Percentiles rank a stretch among this genome's conserved stretches.
These are phyloP conservation scores for Erodium texanum DNA, from an alignment of 441 rosid species.

Conservation along the genomic window DNA sequence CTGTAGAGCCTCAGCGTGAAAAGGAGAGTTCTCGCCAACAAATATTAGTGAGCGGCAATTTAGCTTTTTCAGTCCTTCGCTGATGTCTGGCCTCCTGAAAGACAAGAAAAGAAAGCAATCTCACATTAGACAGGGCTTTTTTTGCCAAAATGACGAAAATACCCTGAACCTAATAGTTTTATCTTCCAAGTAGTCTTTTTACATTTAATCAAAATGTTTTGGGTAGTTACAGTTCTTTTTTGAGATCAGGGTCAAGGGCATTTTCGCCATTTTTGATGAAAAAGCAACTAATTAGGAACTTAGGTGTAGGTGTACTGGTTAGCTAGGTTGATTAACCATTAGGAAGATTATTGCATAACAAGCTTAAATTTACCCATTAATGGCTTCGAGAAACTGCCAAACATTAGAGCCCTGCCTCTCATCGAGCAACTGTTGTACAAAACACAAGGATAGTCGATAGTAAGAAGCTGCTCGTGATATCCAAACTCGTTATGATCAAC, in stretches of 20 bases:
- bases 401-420: slow-evolving; percentile 75
- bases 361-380: slow-evolving; percentile 43
- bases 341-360: background rate
- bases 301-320: no score
- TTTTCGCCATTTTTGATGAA: no score
- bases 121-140: no score
- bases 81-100: slow-evolving; percentile 75
- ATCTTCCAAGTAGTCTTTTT: background rate
- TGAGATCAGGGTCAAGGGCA: no score
- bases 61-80: slow-evolving; percentile 57
- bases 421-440: slow-evolving; percentile 51
- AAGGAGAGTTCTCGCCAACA: slow-evolving; percentile 69
- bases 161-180: no score
- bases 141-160: no score
- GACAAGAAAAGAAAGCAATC: slow-evolving; percentile 6
- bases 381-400: slow-evolving; percentile 75
- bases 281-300: no score
- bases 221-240: no score
- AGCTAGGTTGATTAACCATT: no score
- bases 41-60: slow-evolving; percentile 74
- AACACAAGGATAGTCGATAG: slow-evolving; percentile 5
- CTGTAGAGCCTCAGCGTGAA: slow-evolving; percentile 60
- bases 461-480: background rate
- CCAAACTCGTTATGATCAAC: background rate
- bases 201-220: no score